Conservation (phyloP, 345 rosid genomes). For the Acer campestre region DNA sequence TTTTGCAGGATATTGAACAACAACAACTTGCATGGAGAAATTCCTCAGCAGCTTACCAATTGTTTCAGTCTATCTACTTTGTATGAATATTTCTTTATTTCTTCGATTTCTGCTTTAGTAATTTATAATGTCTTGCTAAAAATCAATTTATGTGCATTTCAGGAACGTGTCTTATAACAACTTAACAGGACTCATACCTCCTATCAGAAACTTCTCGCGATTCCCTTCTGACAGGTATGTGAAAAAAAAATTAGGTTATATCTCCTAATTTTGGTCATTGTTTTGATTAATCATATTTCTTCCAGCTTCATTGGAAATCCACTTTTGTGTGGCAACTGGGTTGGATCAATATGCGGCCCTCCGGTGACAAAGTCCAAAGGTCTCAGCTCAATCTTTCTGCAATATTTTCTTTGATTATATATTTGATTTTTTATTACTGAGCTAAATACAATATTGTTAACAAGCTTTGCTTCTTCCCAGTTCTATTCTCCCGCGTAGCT, state of each 20-base stretch:
- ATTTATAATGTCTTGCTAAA: neutral
- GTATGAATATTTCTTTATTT: constrained; percentile 41
- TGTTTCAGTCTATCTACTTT: constrained; percentile 71
- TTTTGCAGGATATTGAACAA: constrained; percentile 68
- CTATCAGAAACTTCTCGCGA: constrained; percentile 60
- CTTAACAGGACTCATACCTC: constrained; percentile 72
- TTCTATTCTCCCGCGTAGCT: constrained; percentile 58
- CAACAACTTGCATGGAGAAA: constrained; percentile 72
- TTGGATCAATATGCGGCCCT: constrained; percentile 74
- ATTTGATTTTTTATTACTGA: neutral
- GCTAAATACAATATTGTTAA: neutral
- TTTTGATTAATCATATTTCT: neutral
- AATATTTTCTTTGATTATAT: neutral
- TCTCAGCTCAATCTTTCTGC: constrained; percentile 17
- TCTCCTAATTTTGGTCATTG: neutral
- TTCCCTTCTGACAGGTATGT: constrained; percentile 69
- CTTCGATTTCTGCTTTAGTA: neutral
- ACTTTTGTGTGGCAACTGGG: constrained; percentile 79
- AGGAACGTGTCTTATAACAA: constrained; percentile 94
- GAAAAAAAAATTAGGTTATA: neutral
- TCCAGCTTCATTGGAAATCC: constrained; percentile 81
- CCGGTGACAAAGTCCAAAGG: constrained; percentile 56
- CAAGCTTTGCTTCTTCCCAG: constrained; percentile 20
- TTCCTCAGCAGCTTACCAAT: constrained; percentile 79
- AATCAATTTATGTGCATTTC: neutral